These are phyloP conservation scores for Dicorynia guianensis DNA, from an alignment of 306 rosid species.

Conservation along the genomic window DNA sequence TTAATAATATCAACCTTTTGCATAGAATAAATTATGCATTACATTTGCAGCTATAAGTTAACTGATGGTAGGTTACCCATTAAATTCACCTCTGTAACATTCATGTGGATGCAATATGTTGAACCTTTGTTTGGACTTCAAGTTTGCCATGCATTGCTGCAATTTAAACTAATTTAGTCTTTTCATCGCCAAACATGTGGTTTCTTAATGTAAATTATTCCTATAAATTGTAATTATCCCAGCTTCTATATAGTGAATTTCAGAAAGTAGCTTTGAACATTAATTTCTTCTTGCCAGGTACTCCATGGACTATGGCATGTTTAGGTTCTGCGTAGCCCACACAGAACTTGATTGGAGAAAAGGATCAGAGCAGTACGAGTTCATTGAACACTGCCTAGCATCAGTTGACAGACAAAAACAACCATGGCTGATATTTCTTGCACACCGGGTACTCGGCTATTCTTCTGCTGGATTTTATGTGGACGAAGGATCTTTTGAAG, in stretches of 20 bases:
- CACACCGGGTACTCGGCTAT: constrained; percentile 94
- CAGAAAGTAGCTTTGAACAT: constrained; percentile 6
- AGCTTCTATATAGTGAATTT: not conserved
- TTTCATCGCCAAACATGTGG: not conserved
- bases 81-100: not conserved
- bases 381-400: constrained; percentile 86
- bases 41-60: not conserved
- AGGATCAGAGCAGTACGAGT: constrained; percentile 83
- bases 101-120: constrained; percentile 16
- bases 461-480: constrained; percentile 77
- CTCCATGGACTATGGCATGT: constrained; percentile 84
- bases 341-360: constrained; percentile 96
- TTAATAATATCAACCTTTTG: constrained; percentile 23
- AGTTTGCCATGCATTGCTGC: constrained; percentile 21
- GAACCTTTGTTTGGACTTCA: constrained; percentile 33
- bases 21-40: constrained; percentile 7
- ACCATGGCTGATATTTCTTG: constrained; percentile 94
- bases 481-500: constrained; percentile 88
- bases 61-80: too few species aligned
- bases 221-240: not conserved
- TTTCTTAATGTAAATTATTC: not conserved
- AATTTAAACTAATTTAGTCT: constrained; percentile 7
- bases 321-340: constrained; percentile 92
- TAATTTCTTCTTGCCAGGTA: constrained; percentile 63
- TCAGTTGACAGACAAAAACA: constrained; percentile 93